These are phyloP conservation scores for Fistulifera pelliculosa DNA, from an alignment of 108 stramenopile species.

Conservation along the genomic window DNA sequence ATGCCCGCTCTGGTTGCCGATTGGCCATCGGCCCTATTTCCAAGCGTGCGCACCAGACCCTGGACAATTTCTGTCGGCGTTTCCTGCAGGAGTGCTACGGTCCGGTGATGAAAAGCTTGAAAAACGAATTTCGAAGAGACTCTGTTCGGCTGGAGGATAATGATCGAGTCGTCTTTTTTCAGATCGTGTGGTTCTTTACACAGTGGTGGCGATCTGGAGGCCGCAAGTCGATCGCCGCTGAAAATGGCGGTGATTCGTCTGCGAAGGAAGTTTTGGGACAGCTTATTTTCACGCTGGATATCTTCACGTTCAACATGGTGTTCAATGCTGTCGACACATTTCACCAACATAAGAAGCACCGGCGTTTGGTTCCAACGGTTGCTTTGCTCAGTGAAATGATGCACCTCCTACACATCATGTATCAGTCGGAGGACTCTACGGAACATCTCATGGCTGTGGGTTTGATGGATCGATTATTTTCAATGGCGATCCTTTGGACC, in stretches of 20 bases:
- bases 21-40: constrained; percentile 27
- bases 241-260: background rate
- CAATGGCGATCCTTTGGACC: constrained; percentile 64
- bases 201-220: constrained; percentile 63
- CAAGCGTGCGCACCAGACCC: constrained; percentile 38
- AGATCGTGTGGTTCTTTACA: constrained; percentile 76
- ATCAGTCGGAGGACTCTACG: constrained; percentile 57
- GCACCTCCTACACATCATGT: constrained; percentile 64
- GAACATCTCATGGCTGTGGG: constrained; percentile 79
- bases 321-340: constrained; percentile 63
- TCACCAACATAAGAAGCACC: constrained; percentile 51
- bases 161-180: constrained; percentile 70
- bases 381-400: constrained; percentile 79
- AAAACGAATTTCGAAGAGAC: constrained; percentile 86
- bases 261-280: constrained; percentile 24
- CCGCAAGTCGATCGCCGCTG: constrained; percentile 3
- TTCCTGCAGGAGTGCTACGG: constrained; percentile 72
- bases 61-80: constrained; percentile 59
- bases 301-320: constrained; percentile 87
- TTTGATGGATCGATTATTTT: constrained; percentile 77
- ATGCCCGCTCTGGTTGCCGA: background rate
- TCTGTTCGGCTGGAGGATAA: constrained; percentile 67
- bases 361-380: constrained; percentile 56
- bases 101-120: constrained; percentile 81
- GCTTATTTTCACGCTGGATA: constrained; percentile 85